These are phyloP conservation scores for Patellaria atrata DNA, from an alignment of 495 filamentous ascomycete genomes.

Conservation along the genomic window DNA sequence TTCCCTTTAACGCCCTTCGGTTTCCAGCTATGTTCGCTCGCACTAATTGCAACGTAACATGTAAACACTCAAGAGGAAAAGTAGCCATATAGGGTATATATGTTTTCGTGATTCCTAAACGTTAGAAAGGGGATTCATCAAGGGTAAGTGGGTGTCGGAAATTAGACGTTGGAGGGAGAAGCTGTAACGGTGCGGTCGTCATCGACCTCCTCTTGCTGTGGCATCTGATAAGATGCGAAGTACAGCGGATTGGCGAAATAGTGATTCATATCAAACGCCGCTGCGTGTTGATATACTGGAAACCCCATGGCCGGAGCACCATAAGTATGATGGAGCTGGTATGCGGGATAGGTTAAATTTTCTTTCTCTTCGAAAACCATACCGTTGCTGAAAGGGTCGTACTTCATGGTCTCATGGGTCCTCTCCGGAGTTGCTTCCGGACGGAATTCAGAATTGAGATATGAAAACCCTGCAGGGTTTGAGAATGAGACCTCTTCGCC, in stretches of 20 bases:
- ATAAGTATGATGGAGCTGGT: conserved; percentile 7
- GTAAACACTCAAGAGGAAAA: too few relatives aligned
- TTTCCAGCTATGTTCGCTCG: too few relatives aligned
- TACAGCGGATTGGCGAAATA: conserved; percentile 4
- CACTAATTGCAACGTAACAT: too few relatives aligned
- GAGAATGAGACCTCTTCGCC: conserved; percentile 23
- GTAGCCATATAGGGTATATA: too few relatives aligned
- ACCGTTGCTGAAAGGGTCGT: conserved; percentile 10
- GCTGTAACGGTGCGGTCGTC: conserved; percentile 20
- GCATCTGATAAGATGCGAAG: conserved; percentile 9
- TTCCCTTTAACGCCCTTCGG: too few relatives aligned
- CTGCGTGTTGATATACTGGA: conserved; percentile 10
- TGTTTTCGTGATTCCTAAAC: conserved; percentile 5
- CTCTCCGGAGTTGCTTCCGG: conserved; percentile 9
- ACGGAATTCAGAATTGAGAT: conserved; percentile 20
- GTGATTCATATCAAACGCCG: conserved; percentile 8
- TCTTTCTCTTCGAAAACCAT: conserved; percentile 15
- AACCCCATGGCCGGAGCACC: conserved; percentile 5
- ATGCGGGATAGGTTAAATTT: conserved; percentile 8
- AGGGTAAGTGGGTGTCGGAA: conserved; percentile 18
- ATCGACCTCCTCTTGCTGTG: conserved; percentile 11
- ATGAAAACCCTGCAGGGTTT: conserved; percentile 17
- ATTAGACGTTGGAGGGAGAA: conserved; percentile 18
- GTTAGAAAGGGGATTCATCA: conserved; percentile 9
- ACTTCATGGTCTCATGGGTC: conserved; percentile 3